Evolutionary conservation across 148 eudicot species (phyloP).

Genomic region (Fagopyrum esculentum): DNA sequence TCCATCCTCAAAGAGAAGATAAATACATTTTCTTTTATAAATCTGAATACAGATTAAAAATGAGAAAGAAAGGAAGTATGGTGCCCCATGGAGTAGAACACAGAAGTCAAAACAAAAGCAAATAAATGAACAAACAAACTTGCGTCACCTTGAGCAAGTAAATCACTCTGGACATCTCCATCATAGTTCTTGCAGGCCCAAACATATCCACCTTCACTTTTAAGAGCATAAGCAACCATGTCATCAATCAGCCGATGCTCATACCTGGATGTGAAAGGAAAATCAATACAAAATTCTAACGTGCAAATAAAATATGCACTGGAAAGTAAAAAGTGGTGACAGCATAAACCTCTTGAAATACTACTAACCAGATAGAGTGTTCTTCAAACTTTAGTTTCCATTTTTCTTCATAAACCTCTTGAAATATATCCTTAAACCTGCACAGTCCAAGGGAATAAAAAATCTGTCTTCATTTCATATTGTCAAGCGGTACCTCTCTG

Average conservation of each 20-base stretch:
- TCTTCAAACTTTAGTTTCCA: conserved; percentile 72
- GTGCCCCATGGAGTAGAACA: background rate
- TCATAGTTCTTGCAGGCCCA: conserved; percentile 87
- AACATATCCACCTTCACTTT: conserved; percentile 74
- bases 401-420: conserved; percentile 66
- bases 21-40: background rate
- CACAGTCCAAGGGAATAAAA: conserved; percentile 7
- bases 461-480: background rate
- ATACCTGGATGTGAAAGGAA: conserved; percentile 37
- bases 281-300: background rate
- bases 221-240: conserved; percentile 74
- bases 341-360: background rate
- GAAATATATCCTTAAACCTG: conserved; percentile 74
- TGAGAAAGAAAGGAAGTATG: background rate
- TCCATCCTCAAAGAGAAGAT: background rate
- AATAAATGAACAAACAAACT: background rate
- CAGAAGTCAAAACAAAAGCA: background rate
- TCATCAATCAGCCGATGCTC: conserved; percentile 84
- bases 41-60: background rate
- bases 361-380: conserved; percentile 54
- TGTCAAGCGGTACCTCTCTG: background rate
- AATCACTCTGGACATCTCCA: conserved; percentile 77
- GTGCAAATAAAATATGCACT: background rate
- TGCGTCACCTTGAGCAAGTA: conserved; percentile 63
- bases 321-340: background rate